phyloP scores from a whole-genome alignment of 257 asterid genomes.

The Jacaranda copaia region DNA sequence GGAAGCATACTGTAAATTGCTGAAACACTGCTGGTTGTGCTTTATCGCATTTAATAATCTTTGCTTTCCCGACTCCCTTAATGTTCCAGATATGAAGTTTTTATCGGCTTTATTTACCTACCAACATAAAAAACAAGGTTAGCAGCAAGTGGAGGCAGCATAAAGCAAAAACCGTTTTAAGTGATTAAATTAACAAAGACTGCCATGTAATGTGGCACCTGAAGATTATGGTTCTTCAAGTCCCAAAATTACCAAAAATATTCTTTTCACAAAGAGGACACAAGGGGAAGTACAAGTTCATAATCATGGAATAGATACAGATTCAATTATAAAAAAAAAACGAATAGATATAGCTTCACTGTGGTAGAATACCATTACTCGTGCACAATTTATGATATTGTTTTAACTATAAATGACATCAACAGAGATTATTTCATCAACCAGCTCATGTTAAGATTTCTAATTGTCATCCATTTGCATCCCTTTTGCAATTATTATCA shows the following conservation, averaged over 20 bases:
- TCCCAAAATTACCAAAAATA: not conserved
- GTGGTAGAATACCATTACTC: not conserved
- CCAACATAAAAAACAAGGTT: conserved; percentile 13
- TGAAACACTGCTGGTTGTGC: conserved; percentile 62
- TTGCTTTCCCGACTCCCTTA: conserved; percentile 80
- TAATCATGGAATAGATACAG: not conserved
- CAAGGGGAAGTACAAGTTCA: conserved; percentile 1
- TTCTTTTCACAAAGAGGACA: not conserved
- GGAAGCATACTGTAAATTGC: conserved; percentile 52
- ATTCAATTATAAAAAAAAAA: too few relatives aligned
- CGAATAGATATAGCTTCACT: not conserved
- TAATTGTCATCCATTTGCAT: not conserved
- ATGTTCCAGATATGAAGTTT: conserved; percentile 66
- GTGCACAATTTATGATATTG: not conserved
- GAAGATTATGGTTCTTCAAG: not conserved
- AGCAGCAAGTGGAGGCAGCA: conserved; percentile 19
- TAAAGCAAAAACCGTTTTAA: not conserved
- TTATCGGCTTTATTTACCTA: conserved; percentile 70
- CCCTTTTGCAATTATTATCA: not conserved
- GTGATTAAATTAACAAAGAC: conserved; percentile 22
- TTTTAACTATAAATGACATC: not conserved
- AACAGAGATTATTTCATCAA: not conserved
- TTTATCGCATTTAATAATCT: conserved; percentile 65
- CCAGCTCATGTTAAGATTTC: conserved; percentile 1
- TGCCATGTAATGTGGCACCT: not conserved